Evolutionary conservation across 805 yeast genomes (phyloP).

Genomic region (Ogataea glucozyma): DNA sequence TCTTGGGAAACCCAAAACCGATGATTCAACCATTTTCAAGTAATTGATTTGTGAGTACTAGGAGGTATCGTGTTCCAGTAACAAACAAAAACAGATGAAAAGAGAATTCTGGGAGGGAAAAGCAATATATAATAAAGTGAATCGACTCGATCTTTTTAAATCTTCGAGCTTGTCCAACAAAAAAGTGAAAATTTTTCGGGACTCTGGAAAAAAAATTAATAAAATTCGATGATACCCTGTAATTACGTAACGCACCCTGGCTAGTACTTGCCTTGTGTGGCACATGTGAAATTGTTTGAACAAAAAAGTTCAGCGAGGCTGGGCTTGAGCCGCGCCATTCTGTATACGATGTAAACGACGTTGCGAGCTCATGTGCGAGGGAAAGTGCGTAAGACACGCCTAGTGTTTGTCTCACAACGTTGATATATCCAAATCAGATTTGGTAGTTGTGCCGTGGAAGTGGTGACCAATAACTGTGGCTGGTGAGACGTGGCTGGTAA

Average conservation of each 20-base stretch:
- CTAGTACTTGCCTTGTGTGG: background rate
- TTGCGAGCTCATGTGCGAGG: no score
- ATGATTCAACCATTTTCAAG: slow-evolving; percentile 88
- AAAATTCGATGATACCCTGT: background rate
- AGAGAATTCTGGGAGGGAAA: slow-evolving; percentile 1
- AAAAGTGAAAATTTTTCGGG: slow-evolving; percentile 21
- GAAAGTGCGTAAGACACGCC: no score
- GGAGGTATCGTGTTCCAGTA: background rate
- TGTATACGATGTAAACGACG: no score
- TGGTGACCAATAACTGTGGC: no score
- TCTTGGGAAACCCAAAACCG: slow-evolving; percentile 99
- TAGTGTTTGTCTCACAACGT: no score
- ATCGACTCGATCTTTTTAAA: background rate
- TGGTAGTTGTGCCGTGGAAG: no score
- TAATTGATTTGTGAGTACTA: slow-evolving; percentile 9
- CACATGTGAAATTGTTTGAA: slow-evolving; percentile 6
- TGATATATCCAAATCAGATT: no score
- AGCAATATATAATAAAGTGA: background rate
- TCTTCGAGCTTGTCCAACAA: slow-evolving; percentile 16
- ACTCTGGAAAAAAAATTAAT: slow-evolving; percentile 11
- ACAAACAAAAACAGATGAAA: slow-evolving; percentile 6
- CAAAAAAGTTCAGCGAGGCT: no score
- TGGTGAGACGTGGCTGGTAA: no score
- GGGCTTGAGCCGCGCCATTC: no score
- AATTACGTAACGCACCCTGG: background rate